Percentiles rank a stretch among this genome's conserved stretches.
Evolutionary conservation across 306 rosid genomes (phyloP).

Genomic region (Delonix regia): DNA sequence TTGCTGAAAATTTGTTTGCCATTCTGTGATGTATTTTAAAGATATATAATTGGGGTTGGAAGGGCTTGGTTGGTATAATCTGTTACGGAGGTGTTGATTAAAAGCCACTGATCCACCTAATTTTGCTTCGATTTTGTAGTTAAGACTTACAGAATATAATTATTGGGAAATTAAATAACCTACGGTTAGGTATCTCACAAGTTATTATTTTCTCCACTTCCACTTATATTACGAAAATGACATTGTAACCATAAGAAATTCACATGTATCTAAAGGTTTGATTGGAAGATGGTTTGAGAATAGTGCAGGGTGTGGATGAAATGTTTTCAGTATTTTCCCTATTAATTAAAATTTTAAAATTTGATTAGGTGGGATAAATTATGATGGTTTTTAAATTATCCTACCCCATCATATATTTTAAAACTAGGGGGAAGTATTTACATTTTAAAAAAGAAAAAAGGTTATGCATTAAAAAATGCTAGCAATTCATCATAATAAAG

Average conservation of each 20-base stretch:
- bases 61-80: background rate
- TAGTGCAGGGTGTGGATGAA: too few relatives aligned
- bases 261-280: background rate
- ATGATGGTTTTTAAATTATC: too few relatives aligned
- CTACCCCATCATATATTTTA: too few relatives aligned
- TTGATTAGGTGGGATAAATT: too few relatives aligned
- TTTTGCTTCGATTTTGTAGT: background rate
- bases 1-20: background rate
- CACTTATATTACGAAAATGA: conserved; percentile 40
- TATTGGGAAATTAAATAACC: background rate
- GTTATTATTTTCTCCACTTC: background rate
- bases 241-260: conserved; percentile 32
- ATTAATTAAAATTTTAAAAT: too few relatives aligned
- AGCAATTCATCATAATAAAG: too few relatives aligned
- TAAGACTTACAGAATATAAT: background rate
- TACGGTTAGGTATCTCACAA: conserved; percentile 31
- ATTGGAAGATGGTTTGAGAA: too few relatives aligned
- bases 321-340: too few relatives aligned
- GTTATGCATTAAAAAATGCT: background rate
- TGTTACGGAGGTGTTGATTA: background rate
- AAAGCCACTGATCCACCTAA: background rate
- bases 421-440: too few relatives aligned
- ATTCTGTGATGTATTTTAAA: background rate
- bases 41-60: too few relatives aligned
- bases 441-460: too few relatives aligned